Evolutionary conservation across 2,329 filamentous ascomycete species (phyloP).

Genomic region (Arthrocladium fulminans): DNA sequence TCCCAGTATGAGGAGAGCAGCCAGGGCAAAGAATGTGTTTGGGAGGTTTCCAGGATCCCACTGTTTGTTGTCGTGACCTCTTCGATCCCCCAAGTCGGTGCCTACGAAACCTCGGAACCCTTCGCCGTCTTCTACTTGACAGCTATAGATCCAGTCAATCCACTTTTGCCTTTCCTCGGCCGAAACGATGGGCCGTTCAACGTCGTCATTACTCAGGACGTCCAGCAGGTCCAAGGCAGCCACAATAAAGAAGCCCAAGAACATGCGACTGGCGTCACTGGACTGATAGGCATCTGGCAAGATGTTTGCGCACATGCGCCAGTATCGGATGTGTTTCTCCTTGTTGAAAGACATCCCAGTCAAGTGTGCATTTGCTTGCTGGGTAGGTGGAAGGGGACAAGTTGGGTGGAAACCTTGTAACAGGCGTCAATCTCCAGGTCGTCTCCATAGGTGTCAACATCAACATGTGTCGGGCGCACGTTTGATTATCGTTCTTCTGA

Average conservation of each 20-base stretch:
- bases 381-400: not conserved
- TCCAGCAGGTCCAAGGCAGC: slow-evolving; percentile 75
- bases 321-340: slow-evolving; percentile 76
- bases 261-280: slow-evolving; percentile 85
- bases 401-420: no score
- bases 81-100: slow-evolving; percentile 46
- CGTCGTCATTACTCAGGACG: slow-evolving; percentile 40
- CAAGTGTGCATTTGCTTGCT: not conserved
- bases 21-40: slow-evolving; percentile 80
- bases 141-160: slow-evolving; percentile 70
- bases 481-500: not conserved
- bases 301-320: slow-evolving; percentile 73
- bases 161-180: slow-evolving; percentile 47
- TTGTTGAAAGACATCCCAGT: slow-evolving; percentile 33
- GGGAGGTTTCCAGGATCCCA: slow-evolving; percentile 77
- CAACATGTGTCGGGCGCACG: no score
- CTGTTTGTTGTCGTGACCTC: slow-evolving; percentile 44
- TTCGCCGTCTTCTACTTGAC: slow-evolving; percentile 68
- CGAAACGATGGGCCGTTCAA: slow-evolving; percentile 8
- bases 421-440: no score
- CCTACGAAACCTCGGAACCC: slow-evolving; percentile 82
- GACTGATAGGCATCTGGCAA: slow-evolving; percentile 76
- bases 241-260: slow-evolving; percentile 80
- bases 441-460: no score
- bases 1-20: slow-evolving; percentile 58